Evolutionary conservation across 179 eudicot genomes (phyloP).

Genomic region (Beta macrorhiza): DNA sequence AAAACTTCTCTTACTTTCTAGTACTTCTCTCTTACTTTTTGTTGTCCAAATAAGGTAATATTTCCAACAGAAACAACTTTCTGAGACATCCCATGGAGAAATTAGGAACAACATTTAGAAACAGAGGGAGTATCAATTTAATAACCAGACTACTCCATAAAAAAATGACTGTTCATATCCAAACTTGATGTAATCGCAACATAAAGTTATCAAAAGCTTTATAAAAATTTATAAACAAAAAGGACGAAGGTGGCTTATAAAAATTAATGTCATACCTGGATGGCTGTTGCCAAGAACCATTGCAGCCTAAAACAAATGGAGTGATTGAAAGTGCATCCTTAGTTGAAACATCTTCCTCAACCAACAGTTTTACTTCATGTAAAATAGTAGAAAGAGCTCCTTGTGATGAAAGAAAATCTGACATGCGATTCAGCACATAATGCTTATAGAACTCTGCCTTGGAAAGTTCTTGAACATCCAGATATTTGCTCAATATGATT

Average conservation of each 20-base stretch:
- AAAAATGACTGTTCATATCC: too few relatives aligned
- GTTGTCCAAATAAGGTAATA: too few relatives aligned
- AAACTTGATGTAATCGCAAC: background rate
- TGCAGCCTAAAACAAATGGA: constrained; percentile 82
- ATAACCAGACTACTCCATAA: too few relatives aligned
- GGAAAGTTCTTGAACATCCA: constrained; percentile 63
- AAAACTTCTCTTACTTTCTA: too few relatives aligned
- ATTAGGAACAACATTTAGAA: too few relatives aligned
- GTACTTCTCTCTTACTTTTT: too few relatives aligned
- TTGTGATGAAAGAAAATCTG: constrained; percentile 60
- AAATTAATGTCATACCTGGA: constrained; percentile 56
- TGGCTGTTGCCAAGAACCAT: constrained; percentile 88
- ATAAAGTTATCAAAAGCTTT: background rate
- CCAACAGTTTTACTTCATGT: constrained; percentile 60
- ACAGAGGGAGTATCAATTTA: too few relatives aligned
- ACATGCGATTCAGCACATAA: constrained; percentile 78
- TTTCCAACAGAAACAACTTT: too few relatives aligned
- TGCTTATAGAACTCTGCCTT: constrained; percentile 72
- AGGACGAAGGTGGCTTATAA: background rate
- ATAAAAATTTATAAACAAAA: background rate
- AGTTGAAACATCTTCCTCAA: constrained; percentile 69
- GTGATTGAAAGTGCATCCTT: constrained; percentile 55
- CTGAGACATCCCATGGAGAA: too few relatives aligned
- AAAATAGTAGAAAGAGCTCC: constrained; percentile 69
- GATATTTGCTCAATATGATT: constrained; percentile 59